Evolutionary conservation across 441 rosid species (phyloP).

Genomic region (Euphorbia schlechtendalii): DNA sequence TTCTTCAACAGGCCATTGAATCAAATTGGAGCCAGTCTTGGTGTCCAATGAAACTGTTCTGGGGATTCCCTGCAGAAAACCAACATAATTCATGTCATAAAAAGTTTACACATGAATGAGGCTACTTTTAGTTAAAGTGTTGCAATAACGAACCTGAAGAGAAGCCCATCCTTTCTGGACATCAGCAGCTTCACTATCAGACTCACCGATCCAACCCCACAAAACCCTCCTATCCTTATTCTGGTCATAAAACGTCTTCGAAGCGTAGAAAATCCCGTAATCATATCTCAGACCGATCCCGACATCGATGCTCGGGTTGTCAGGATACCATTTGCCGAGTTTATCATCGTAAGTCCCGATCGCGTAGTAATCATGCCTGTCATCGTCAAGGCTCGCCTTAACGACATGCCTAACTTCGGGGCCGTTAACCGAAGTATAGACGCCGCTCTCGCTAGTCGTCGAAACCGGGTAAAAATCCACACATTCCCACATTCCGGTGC

Average conservation of each 20-base stretch:
- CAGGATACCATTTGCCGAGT: conserved; percentile 58
- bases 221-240: conserved; percentile 52
- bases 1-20: conserved; percentile 74
- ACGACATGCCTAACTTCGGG: conserved; percentile 67
- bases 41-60: conserved; percentile 51
- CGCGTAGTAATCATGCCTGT: conserved; percentile 74
- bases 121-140: neutral
- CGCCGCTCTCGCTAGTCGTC: conserved; percentile 30
- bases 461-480: conserved; percentile 81
- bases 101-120: neutral
- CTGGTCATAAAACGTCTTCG: conserved; percentile 87
- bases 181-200: conserved; percentile 73
- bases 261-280: conserved; percentile 83
- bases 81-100: too few species aligned
- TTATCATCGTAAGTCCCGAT: conserved; percentile 67
- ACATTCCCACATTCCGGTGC: conserved; percentile 93
- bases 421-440: conserved; percentile 66
- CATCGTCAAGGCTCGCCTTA: conserved; percentile 78
- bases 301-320: conserved; percentile 60
- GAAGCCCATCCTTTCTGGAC: conserved; percentile 94
- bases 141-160: conserved; percentile 65
- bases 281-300: conserved; percentile 83
- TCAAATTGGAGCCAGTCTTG: conserved; percentile 47
- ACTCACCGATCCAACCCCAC: conserved; percentile 94
- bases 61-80: conserved; percentile 50